Percentiles rank a stretch among this genome's conserved stretches.
phyloP scores from a whole-genome alignment of 73 alveolate genomes.

The Paramecium octaurelia region DNA sequence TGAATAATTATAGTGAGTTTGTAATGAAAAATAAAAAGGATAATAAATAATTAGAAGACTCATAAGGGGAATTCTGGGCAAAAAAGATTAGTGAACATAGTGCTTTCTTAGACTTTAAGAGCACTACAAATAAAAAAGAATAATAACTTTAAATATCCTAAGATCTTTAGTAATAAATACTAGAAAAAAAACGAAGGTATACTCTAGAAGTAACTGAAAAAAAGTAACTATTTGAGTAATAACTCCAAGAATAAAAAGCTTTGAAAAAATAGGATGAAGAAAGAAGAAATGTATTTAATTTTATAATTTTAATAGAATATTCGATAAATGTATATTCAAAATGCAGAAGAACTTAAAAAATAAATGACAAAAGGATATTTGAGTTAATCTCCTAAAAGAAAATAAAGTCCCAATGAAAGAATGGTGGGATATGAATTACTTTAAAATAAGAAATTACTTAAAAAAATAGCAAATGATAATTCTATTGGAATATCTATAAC shows the following conservation, averaged over 20 bases:
- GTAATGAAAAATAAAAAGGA: neutral
- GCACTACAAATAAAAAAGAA: neutral
- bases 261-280: neutral
- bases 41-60: neutral
- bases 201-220: neutral
- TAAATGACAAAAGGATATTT: neutral
- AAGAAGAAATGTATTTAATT: neutral
- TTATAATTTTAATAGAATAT: neutral
- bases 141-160: neutral
- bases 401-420: neutral
- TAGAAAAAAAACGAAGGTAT: neutral
- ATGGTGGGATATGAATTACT: slow-evolving; percentile 20
- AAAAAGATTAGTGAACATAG: neutral
- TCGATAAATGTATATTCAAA: neutral
- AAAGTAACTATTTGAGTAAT: neutral
- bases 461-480: slow-evolving; percentile 2
- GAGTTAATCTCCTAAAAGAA: neutral
- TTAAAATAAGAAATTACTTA: neutral
- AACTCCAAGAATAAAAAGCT: neutral
- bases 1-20: slow-evolving; percentile 15
- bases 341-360: slow-evolving; percentile 31
- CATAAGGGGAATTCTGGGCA: neutral
- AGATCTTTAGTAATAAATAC: neutral
- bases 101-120: neutral
- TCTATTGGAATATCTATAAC: neutral